Percentiles rank a stretch among this genome's conserved stretches.
These are phyloP conservation scores for Botrytis porri DNA, from an alignment of 2,329 filamentous ascomycete species.

Conservation along the genomic window DNA sequence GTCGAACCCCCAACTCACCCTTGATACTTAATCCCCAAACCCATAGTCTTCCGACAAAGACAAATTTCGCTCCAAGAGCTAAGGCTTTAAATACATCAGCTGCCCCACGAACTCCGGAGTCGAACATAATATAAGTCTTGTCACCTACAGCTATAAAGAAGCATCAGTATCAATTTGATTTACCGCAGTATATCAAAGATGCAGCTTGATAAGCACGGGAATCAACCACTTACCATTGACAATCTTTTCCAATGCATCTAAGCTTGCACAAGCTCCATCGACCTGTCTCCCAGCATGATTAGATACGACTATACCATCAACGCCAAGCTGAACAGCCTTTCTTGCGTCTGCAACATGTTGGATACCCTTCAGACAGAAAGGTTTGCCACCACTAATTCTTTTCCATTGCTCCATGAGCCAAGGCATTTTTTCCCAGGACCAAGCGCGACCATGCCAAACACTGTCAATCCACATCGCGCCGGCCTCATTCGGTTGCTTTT, in stretches of 20 bases:
- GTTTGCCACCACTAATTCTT: conserved; percentile 53
- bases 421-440: conserved; percentile 60
- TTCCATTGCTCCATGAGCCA: conserved; percentile 62
- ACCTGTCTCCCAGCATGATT: conserved; percentile 60
- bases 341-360: conserved; percentile 57
- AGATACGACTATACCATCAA: conserved; percentile 59
- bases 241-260: conserved; percentile 60
- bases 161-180: background rate
- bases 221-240: conserved; percentile 42
- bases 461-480: conserved; percentile 60
- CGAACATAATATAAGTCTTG: conserved; percentile 59
- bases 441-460: conserved; percentile 62
- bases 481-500: conserved; percentile 50
- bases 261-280: conserved; percentile 56
- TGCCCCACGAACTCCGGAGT: conserved; percentile 61
- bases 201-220: background rate
- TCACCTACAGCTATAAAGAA: conserved; percentile 47
- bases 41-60: conserved; percentile 61
- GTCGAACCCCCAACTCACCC: conserved; percentile 58
- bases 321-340: conserved; percentile 54
- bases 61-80: conserved; percentile 61
- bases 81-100: conserved; percentile 66
- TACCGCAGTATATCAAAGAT: no score
- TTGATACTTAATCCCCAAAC: conserved; percentile 58
- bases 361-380: conserved; percentile 62